Evolutionary conservation across 1,284 basidiomycete genomes (phyloP).

Genomic region (Mycosarcoma maydis): DNA sequence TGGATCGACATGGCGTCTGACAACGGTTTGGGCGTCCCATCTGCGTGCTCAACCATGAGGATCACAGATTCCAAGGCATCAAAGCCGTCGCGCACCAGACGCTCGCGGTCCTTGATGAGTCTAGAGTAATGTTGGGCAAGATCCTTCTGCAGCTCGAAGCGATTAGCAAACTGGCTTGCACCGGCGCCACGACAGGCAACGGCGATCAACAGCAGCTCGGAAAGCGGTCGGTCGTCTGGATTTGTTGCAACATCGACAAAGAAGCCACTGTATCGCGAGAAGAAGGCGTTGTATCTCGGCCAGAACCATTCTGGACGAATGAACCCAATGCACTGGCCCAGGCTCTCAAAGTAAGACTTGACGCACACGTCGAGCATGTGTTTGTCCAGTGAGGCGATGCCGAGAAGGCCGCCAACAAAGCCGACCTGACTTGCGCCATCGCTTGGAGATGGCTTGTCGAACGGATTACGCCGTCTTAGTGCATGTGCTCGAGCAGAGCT

Average conservation of each 20-base stretch:
- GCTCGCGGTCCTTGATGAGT: slow-evolving; percentile 35
- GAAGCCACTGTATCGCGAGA: slow-evolving; percentile 20
- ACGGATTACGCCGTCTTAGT: slow-evolving; percentile 17
- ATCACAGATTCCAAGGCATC: slow-evolving; percentile 31
- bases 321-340: slow-evolving; percentile 36
- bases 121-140: slow-evolving; percentile 23
- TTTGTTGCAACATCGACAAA: neutral
- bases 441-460: slow-evolving; percentile 10
- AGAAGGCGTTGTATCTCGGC: slow-evolving; percentile 35
- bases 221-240: slow-evolving; percentile 17
- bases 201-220: slow-evolving; percentile 30
- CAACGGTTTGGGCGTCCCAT: slow-evolving; percentile 9
- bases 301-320: slow-evolving; percentile 38
- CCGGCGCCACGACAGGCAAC: slow-evolving; percentile 29
- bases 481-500: neutral
- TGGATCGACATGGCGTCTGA: slow-evolving; percentile 28
- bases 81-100: slow-evolving; percentile 25
- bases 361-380: slow-evolving; percentile 29
- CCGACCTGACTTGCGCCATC: slow-evolving; percentile 12
- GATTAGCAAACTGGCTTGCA: slow-evolving; percentile 21
- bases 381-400: slow-evolving; percentile 33
- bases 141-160: slow-evolving; percentile 30
- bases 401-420: slow-evolving; percentile 34
- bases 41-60: slow-evolving; percentile 25
- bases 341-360: slow-evolving; percentile 24